These are phyloP conservation scores for Colletotrichum sp. DNA, from an alignment of 2,329 filamentous ascomycete genomes.

Conservation along the genomic window DNA sequence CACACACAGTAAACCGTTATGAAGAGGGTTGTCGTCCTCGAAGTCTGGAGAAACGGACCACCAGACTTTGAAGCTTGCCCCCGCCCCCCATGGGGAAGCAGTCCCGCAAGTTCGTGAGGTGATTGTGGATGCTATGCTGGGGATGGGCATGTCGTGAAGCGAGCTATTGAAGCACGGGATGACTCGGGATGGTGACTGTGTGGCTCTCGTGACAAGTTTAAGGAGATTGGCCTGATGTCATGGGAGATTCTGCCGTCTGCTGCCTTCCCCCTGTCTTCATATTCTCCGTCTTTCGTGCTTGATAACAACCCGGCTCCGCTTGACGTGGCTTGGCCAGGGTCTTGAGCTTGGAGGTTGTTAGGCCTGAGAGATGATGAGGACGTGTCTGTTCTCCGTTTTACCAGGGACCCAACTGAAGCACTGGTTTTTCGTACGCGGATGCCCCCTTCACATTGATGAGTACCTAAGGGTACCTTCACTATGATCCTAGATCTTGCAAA, in stretches of 20 bases:
- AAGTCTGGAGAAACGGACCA: background rate
- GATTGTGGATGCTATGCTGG: conserved; percentile 7
- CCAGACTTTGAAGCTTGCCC: background rate
- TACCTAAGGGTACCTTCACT: too few relatives aligned
- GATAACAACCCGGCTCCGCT: background rate
- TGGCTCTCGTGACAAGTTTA: background rate
- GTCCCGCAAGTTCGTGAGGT: conserved; percentile 15
- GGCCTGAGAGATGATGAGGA: too few relatives aligned
- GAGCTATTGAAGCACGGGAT: background rate
- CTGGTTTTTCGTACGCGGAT: too few relatives aligned
- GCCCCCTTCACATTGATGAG: too few relatives aligned
- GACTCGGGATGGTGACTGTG: background rate
- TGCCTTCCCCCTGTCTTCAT: background rate
- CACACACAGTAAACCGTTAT: background rate
- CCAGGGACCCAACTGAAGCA: too few relatives aligned
- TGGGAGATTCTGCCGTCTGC: rapidly evolving
- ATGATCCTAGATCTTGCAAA: too few relatives aligned
- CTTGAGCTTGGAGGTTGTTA: too few relatives aligned
- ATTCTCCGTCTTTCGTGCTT: background rate
- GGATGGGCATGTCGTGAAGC: background rate
- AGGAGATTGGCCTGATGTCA: too few relatives aligned
- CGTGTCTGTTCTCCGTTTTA: too few relatives aligned
- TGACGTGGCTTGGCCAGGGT: background rate
- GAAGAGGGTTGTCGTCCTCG: background rate
- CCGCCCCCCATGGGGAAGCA: conserved; percentile 15